Percentiles rank a stretch among this genome's conserved stretches.
These are phyloP conservation scores for Castanea sativa DNA, from an alignment of 306 rosid genomes.

Conservation along the genomic window DNA sequence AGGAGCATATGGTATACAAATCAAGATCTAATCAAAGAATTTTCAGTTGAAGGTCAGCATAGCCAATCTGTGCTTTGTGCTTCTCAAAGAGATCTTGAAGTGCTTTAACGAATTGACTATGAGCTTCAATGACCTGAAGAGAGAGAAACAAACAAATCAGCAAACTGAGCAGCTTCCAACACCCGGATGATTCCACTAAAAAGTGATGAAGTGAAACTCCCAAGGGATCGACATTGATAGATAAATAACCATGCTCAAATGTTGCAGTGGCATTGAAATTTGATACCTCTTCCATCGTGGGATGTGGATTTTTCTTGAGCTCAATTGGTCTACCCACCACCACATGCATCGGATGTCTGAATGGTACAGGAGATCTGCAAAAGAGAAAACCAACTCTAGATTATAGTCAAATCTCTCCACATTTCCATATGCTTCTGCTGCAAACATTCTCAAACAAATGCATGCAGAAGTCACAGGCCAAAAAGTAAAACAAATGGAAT, in stretches of 20 bases:
- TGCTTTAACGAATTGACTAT: slow-evolving; percentile 66
- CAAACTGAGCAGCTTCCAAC: neutral
- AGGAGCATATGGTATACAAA: neutral
- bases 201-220: neutral
- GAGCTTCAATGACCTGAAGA: slow-evolving; percentile 55
- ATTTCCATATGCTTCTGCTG: neutral
- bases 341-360: slow-evolving; percentile 66
- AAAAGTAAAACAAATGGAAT: neutral
- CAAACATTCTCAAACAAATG: neutral
- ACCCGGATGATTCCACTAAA: neutral
- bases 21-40: slow-evolving; percentile 44
- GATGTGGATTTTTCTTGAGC: slow-evolving; percentile 65
- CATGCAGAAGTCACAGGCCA: neutral
- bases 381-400: neutral
- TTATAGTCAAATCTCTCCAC: neutral
- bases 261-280: neutral
- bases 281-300: slow-evolving; percentile 57
- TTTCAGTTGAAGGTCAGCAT: slow-evolving; percentile 62
- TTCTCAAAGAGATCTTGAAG: slow-evolving; percentile 75
- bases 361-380: slow-evolving; percentile 80
- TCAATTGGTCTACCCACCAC: slow-evolving; percentile 86
- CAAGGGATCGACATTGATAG: neutral
- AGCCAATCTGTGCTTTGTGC: slow-evolving; percentile 71
- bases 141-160: neutral
- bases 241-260: neutral